These are phyloP conservation scores for Trichosanthes truncata DNA, from an alignment of 306 rosid genomes.

Conservation along the genomic window DNA sequence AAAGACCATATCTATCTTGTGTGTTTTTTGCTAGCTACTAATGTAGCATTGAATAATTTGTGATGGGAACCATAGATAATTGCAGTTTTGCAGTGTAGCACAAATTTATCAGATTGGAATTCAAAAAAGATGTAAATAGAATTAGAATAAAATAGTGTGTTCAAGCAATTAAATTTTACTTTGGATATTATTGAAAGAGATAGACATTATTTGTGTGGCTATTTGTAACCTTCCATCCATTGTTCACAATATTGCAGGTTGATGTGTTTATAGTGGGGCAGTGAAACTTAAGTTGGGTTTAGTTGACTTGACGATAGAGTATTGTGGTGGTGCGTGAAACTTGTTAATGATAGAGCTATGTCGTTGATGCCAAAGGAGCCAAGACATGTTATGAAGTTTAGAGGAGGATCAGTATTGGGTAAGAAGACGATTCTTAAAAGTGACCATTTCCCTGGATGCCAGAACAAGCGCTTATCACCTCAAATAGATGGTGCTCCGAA, in stretches of 20 bases:
- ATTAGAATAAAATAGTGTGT: background rate
- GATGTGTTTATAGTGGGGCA: background rate
- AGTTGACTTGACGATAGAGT: background rate
- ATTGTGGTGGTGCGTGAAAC: background rate
- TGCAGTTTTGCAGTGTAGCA: background rate
- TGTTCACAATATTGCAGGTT: background rate
- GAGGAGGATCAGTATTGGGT: conserved; percentile 80
- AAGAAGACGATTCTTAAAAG: conserved; percentile 89
- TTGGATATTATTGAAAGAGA: background rate
- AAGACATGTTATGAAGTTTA: conserved; percentile 66
- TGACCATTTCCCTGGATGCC: conserved; percentile 97
- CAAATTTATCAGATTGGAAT: background rate
- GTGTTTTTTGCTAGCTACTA: background rate
- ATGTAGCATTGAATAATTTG: background rate
- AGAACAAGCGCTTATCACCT: conserved; percentile 75
- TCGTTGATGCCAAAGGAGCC: conserved; percentile 51
- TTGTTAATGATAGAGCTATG: conserved; percentile 11
- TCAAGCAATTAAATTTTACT: background rate
- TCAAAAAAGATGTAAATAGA: background rate
- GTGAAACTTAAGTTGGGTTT: background rate
- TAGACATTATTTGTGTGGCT: background rate
- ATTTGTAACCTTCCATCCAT: background rate
- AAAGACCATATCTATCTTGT: background rate
- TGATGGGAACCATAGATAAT: background rate
- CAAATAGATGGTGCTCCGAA: conserved; percentile 97